Conservation (phyloP, 306 rosid genomes). For the Vicia faba region DNA sequence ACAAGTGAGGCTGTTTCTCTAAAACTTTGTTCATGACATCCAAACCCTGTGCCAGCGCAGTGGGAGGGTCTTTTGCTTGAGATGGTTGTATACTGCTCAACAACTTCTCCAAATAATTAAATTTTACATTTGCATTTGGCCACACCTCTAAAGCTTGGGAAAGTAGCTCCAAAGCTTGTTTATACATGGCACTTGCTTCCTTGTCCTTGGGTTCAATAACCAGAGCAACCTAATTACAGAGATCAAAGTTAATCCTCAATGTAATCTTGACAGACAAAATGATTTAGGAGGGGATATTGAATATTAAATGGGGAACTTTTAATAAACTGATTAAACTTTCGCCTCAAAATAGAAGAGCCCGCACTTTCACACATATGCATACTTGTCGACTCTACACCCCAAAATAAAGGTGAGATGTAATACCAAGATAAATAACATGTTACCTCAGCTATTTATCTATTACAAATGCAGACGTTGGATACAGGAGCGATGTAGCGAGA, state of each 20-base stretch:
- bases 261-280: neutral
- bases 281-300: slow-evolving; percentile 1
- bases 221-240: slow-evolving; percentile 79
- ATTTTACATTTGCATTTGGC: slow-evolving; percentile 97
- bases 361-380: slow-evolving; percentile 21
- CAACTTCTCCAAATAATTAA: slow-evolving; percentile 92
- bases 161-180: slow-evolving; percentile 94
- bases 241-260: slow-evolving; percentile 28
- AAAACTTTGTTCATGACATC: slow-evolving; percentile 99
- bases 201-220: slow-evolving; percentile 99
- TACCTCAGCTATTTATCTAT: slow-evolving; percentile 19
- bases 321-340: slow-evolving; percentile 18
- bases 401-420: slow-evolving; percentile 12
- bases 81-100: slow-evolving; percentile 96
- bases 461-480: neutral
- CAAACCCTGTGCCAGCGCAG: slow-evolving; percentile 97
- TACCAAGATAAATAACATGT: slow-evolving; percentile 30
- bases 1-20: slow-evolving; percentile 97
- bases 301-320: slow-evolving; percentile 27
- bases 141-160: slow-evolving; percentile 98
- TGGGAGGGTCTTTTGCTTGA: slow-evolving; percentile 97
- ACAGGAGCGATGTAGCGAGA: slow-evolving; percentile 20
- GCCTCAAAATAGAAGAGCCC: slow-evolving; percentile 18
- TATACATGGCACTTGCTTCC: slow-evolving; percentile 90
- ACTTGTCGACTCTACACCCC: slow-evolving; percentile 16